Evolutionary conservation across 768 basidiomycete species (phyloP), one percentile per base, ranked within the genome.

Genomic region (Agrocybe praecox): DNA sequence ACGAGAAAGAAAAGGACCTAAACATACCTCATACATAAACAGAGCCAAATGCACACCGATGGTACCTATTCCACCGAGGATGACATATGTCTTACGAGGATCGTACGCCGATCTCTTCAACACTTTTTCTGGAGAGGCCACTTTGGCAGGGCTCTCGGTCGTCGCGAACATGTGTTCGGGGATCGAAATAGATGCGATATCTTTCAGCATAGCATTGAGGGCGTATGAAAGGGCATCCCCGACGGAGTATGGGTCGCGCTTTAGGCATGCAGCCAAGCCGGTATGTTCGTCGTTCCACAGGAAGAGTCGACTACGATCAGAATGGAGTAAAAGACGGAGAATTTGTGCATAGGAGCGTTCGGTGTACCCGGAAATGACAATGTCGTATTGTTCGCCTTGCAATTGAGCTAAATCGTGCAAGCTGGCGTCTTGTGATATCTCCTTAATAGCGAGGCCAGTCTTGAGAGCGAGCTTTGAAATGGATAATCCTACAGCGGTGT

Each of bases 11-110:
- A n/a, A 8, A 23, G 18, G 15, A 34, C 46, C 17, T 46, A 10
- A 2, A 62, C 69, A 7, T 51, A 77, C 77, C 65, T 72, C 51
- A 57, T 78, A 78, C 73, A 80, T 73, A 70, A 72, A 78, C 18
- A 74, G 47, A 8, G 77, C 76, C 19, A 75, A 56, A 21, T 74
- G 70, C 14, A 70, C 47, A 1, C 77, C 77, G 10, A 79, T 56
- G 9, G 67, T 67, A 2, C 77, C 74, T 26, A 77, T 70, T 10
- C 76, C 77, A n/a, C 76, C 77, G 10, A 78, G 43, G 6, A 77
- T 64, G 6, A 78, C 26, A 52, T 79, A 77, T 15, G 65, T 55
- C 56, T 75, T 74, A 8, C 63, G 40, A 1, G 48, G 14, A 26
- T 51, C 22, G 49, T 45, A 52, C 17, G 49, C 36, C 4, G 50